Conservation (phyloP, 306 rosid species). For the Begonia fuchsioides region DNA sequence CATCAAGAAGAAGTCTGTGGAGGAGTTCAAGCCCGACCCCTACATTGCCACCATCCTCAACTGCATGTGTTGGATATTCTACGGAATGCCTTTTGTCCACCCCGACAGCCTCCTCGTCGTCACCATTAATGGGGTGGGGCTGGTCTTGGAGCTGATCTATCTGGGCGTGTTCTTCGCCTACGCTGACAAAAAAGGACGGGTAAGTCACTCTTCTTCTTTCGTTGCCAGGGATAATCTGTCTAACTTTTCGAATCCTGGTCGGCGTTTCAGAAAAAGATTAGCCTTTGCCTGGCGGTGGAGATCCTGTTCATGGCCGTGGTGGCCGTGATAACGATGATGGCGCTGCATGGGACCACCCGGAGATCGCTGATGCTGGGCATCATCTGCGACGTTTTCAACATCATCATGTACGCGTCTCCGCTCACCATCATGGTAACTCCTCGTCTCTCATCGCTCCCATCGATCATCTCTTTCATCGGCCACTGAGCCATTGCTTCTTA, state of each 20-base stretch:
- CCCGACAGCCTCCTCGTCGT: constrained; percentile 45
- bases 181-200: constrained; percentile 32
- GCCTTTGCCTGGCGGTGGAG: constrained; percentile 6
- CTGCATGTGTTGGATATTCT: constrained; percentile 58
- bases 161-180: constrained; percentile 26
- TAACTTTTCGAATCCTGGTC: too few species aligned
- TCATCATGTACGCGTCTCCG: constrained; percentile 57
- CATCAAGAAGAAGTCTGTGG: constrained; percentile 38
- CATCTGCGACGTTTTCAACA: constrained; percentile 47
- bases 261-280: constrained; percentile 30
- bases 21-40: constrained; percentile 47
- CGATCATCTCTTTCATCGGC: too few species aligned
- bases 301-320: constrained; percentile 23
- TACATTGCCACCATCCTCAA: constrained; percentile 47
- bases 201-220: constrained; percentile 5
- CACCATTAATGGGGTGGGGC: constrained; percentile 49
- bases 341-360: constrained; percentile 16
- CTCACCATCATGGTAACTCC: constrained; percentile 19
- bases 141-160: constrained; percentile 35
- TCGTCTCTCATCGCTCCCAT: background rate
- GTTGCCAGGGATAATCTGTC: background rate
- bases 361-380: constrained; percentile 59
- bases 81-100: constrained; percentile 65
- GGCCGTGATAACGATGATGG: constrained; percentile 20
- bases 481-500: too few species aligned